These are phyloP conservation scores for carrot (Daucus carota) DNA, from an alignment of 129 eudicot genomes.

Conservation along the genomic window DNA sequence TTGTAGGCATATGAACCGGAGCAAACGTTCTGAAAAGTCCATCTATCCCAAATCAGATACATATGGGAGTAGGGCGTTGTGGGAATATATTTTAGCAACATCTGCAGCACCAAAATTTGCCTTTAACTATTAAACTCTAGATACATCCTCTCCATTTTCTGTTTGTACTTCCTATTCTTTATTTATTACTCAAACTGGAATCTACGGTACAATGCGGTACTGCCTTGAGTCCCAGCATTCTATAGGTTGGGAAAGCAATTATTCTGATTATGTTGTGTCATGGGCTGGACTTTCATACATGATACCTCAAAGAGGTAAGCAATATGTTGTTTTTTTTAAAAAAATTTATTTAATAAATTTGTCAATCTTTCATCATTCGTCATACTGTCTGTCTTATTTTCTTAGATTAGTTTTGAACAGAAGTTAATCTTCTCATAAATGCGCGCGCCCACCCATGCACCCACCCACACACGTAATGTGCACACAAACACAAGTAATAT, in stretches of 20 bases:
- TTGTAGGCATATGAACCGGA: constrained; percentile 15
- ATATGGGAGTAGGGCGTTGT: constrained; percentile 18
- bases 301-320: constrained; percentile 8
- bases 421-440: background rate
- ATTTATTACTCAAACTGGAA: background rate
- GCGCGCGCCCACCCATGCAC: background rate
- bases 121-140: constrained; percentile 12
- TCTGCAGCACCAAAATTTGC: constrained; percentile 21
- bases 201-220: background rate
- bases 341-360: background rate
- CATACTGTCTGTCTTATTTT: background rate
- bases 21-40: constrained; percentile 27
- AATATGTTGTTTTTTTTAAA: background rate
- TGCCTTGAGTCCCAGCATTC: background rate
- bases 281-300: constrained; percentile 4
- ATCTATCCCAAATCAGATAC: constrained; percentile 23
- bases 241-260: background rate
- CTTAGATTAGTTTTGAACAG: background rate
- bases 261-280: background rate
- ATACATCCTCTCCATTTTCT: background rate
- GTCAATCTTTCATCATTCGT: background rate
- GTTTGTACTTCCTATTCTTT: background rate
- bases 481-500: background rate
- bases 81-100: constrained; percentile 31
- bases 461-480: background rate